phyloP scores from a whole-genome alignment of 2,329 filamentous ascomycete genomes.

The Alternaria gaisen region DNA sequence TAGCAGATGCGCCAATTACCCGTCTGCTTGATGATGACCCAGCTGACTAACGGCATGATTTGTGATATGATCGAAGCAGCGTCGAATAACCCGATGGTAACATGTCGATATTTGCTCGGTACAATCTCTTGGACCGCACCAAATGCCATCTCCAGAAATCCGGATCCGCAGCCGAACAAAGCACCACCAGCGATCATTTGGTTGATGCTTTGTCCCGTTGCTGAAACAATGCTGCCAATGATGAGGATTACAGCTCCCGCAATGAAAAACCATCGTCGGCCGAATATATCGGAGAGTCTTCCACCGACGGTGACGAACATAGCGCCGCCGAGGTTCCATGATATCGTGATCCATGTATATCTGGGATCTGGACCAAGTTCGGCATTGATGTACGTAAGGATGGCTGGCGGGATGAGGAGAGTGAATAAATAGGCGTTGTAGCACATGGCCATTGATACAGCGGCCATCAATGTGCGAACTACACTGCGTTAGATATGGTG shows the following conservation, averaged over 20 bases:
- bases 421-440: conserved; percentile 49
- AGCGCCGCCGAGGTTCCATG: conserved; percentile 45
- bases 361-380: conserved; percentile 44
- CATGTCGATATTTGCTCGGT: conserved; percentile 51
- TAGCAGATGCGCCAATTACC: conserved; percentile 40
- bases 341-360: conserved; percentile 47
- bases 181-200: conserved; percentile 55
- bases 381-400: conserved; percentile 45
- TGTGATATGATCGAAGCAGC: conserved; percentile 44
- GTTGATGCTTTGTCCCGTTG: conserved; percentile 51
- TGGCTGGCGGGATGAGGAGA: conserved; percentile 43
- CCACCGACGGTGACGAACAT: conserved; percentile 46
- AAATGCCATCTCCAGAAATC: conserved; percentile 54
- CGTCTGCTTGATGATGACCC: conserved; percentile 41
- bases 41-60: conserved; percentile 44
- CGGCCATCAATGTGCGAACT: conserved; percentile 36
- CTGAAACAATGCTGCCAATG: conserved; percentile 52
- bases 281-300: conserved; percentile 54
- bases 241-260: conserved; percentile 47
- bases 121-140: conserved; percentile 52
- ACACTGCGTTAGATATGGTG: not conserved
- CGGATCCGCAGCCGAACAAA: conserved; percentile 53
- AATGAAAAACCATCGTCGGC: conserved; percentile 45
- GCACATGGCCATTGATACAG: conserved; percentile 39
- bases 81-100: conserved; percentile 50